Conservation (phyloP, 257 asterid genomes). For the Cynanchum wilfordii region DNA sequence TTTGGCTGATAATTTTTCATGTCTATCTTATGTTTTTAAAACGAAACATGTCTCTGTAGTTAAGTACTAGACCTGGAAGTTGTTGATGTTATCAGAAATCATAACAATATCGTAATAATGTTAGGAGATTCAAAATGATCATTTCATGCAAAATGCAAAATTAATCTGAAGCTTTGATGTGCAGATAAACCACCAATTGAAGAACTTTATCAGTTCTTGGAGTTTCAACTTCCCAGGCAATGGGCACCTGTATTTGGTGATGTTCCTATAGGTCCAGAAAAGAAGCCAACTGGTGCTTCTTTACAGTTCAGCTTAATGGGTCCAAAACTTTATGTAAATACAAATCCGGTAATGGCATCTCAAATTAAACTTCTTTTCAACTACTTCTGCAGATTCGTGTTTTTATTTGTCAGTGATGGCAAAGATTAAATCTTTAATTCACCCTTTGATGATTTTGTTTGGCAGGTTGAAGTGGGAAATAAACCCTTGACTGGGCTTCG, state of each 20-base stretch:
- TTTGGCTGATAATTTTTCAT: not conserved
- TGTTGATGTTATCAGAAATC: not conserved
- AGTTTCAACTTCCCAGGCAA: constrained; percentile 72
- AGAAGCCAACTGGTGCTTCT: constrained; percentile 61
- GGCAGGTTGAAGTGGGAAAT: constrained; percentile 62
- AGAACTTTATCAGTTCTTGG: constrained; percentile 68
- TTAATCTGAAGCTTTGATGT: constrained; percentile 15
- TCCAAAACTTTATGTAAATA: constrained; percentile 68
- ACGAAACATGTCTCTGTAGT: not conserved
- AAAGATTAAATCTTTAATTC: no score
- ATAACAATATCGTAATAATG: not conserved
- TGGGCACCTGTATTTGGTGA: constrained; percentile 89
- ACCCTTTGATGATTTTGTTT: constrained; percentile 1
- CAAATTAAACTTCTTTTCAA: not conserved
- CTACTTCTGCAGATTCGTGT: not conserved
- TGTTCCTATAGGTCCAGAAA: constrained; percentile 66
- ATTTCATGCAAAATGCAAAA: constrained; percentile 10
- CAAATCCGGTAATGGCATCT: constrained; percentile 42
- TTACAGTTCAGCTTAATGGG: constrained; percentile 82
- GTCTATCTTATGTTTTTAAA: no score
- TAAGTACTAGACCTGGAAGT: not conserved
- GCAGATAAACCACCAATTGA: constrained; percentile 81
- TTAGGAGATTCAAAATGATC: not conserved
- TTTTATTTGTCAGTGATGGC: no score
- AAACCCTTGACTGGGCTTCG: constrained; percentile 70